Conservation (phyloP, 1,284 basidiomycete genomes). For the Ceratobasidium sp. region DNA sequence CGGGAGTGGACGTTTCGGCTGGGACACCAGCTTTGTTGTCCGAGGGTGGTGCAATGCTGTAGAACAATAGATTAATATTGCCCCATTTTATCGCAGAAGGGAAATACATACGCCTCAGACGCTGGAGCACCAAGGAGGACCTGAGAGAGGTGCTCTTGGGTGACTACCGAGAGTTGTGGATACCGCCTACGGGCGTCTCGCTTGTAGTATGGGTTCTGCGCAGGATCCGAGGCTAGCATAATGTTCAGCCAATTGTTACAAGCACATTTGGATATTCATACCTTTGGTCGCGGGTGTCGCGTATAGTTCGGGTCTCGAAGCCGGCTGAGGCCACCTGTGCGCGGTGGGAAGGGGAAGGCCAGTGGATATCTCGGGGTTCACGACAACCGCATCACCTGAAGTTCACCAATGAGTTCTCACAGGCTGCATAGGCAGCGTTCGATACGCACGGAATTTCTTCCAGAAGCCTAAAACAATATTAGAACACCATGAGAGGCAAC, state of each 20-base stretch:
- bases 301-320: slow-evolving; percentile 85
- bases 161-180: slow-evolving; percentile 86
- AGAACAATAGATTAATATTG: slow-evolving; percentile 47
- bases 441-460: slow-evolving; percentile 88
- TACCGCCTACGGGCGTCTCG: slow-evolving; percentile 93
- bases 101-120: slow-evolving; percentile 66
- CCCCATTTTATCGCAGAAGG: slow-evolving; percentile 6
- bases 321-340: slow-evolving; percentile 88
- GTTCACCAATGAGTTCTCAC: neutral
- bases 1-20: slow-evolving; percentile 57
- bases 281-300: slow-evolving; percentile 89
- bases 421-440: neutral
- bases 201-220: slow-evolving; percentile 92
- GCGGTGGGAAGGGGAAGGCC: slow-evolving; percentile 83
- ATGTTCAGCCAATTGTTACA: slow-evolving; percentile 19
- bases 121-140: slow-evolving; percentile 85
- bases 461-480: slow-evolving; percentile 67
- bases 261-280: slow-evolving; percentile 50
- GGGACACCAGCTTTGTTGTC: slow-evolving; percentile 61
- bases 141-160: slow-evolving; percentile 80
- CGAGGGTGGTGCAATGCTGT: slow-evolving; percentile 68
- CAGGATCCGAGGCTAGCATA: slow-evolving; percentile 75
- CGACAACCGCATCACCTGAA: slow-evolving; percentile 75
- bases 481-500: neutral
- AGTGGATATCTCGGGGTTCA: slow-evolving; percentile 91